phyloP scores from a whole-genome alignment of 169 alveolate genomes.

The Plasmodium fragile region DNA sequence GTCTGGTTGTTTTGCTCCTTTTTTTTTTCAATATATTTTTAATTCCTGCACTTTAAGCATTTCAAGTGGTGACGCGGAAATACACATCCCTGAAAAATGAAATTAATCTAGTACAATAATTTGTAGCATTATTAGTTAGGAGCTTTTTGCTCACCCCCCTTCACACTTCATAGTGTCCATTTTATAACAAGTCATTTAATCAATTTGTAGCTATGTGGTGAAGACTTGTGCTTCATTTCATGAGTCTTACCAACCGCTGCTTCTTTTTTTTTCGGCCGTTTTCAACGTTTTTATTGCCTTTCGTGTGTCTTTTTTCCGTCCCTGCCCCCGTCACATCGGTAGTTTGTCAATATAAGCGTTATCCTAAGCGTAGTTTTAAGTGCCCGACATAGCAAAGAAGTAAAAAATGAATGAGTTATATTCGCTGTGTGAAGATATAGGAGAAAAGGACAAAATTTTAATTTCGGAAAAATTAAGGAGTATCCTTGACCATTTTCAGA shows the following conservation, averaged over 20 bases:
- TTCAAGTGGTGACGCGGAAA: slow-evolving; percentile 16
- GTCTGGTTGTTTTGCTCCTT: slow-evolving; percentile 11
- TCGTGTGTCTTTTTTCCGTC: background rate
- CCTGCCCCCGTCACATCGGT: background rate
- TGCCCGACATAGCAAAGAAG: background rate
- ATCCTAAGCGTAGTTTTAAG: background rate
- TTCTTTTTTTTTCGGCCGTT: background rate
- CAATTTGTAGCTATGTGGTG: slow-evolving; percentile 12
- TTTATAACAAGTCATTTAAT: slow-evolving; percentile 32
- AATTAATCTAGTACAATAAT: slow-evolving; percentile 6
- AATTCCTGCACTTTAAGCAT: slow-evolving; percentile 31
- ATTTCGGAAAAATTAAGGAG: slow-evolving; percentile 71
- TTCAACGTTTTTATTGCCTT: background rate
- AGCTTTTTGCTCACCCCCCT: background rate
- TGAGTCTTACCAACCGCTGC: slow-evolving; percentile 14
- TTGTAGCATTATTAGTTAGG: slow-evolving; percentile 20
- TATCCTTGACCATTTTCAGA: slow-evolving; percentile 39
- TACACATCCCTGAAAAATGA: background rate
- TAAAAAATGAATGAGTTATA: slow-evolving; percentile 69
- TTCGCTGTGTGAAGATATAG: slow-evolving; percentile 58
- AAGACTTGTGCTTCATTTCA: slow-evolving; percentile 12
- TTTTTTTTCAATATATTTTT: slow-evolving; percentile 23
- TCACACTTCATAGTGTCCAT: slow-evolving; percentile 26
- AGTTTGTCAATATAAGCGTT: slow-evolving; percentile 20
- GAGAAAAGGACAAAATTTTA: slow-evolving; percentile 48